Evolutionary conservation across 371 early-diverging fungal species (phyloP), one percentile per base, ranked within the genome.

Genomic region (Capillidium rhysosporum): DNA sequence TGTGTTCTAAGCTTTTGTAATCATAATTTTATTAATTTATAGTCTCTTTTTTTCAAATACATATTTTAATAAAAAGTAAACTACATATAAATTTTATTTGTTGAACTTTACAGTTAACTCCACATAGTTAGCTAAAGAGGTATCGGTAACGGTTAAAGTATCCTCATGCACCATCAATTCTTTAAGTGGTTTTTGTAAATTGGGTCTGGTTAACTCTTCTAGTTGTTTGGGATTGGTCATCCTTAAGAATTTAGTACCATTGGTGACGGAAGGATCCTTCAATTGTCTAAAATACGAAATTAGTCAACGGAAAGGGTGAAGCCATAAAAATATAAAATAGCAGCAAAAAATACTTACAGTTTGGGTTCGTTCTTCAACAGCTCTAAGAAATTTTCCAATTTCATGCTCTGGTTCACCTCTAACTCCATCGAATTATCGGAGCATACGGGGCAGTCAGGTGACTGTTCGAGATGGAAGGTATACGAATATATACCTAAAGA

Each of bases 371-470:
- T 88, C 52, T 76, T 65, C 12, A 88, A 61, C 59, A 64, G 62
- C n/a, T 86, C 86, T 38, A 88, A 72, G 25, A 89, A 61, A 16
- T 88, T 85, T 43, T 72, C 69, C 10, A 82, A 58, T 0, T 69
- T 75, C 66, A 69, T 70, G 1, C 59, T 52, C 2, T 65, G 65
- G 28, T 64, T 58, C 2, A 81, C 57, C 0, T 66, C 64, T 29
- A 73, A 57, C 30, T 65, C 66, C 0, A 62, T 55, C 5, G 66
- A 57, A 25, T 68, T 65, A 8, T 65, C 66, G 3, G 92, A 89
- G 61, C 97, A 96, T 1, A 94, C 93, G 28, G 89, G 82, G 63
- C 97, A 96, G 21, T 88, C 84, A 0, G 79, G 75, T 56, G 84
- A 82, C 61, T 76, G 77, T 63, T 82, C 78, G 55, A 84, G 80